Percentiles rank a stretch among this genome's conserved stretches.
These are phyloP conservation scores for Setaria italica DNA, from an alignment of 202 grass and related monocot genomes.

Conservation along the genomic window DNA sequence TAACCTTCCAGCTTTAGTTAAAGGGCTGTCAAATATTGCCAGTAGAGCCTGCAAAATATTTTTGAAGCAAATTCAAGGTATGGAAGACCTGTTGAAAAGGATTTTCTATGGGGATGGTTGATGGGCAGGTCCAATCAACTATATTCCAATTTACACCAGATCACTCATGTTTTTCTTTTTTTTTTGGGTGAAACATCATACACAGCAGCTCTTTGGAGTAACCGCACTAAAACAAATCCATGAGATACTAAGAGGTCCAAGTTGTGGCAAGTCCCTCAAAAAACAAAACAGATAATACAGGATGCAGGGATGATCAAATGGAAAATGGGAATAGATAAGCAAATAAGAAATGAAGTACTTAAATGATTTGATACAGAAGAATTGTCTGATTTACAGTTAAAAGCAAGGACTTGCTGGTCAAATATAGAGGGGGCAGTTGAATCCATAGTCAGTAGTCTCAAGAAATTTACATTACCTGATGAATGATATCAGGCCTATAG, in stretches of 20 bases:
- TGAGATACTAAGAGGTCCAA: conserved; percentile 18
- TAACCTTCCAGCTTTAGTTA: conserved; percentile 91
- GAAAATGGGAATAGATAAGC: not conserved
- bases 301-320: not conserved
- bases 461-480: conserved; percentile 67
- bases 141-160: not conserved
- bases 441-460: conserved; percentile 4
- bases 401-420: not conserved
- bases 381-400: not conserved
- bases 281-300: not conserved
- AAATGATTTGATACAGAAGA: not conserved
- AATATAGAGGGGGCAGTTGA: not conserved
- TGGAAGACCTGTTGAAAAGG: not conserved
- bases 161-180: not conserved
- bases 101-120: not conserved
- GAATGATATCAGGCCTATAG: conserved; percentile 96
- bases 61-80: not conserved
- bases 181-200: not conserved
- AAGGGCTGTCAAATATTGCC: conserved; percentile 96
- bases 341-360: not conserved
- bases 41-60: conserved; percentile 73
- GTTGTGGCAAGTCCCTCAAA: not conserved
- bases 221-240: not conserved
- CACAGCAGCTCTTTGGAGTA: not conserved
- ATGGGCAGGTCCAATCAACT: not conserved